These are phyloP conservation scores for Talaromyces funiculosus DNA, from an alignment of 2,329 filamentous ascomycete species.

Conservation along the genomic window DNA sequence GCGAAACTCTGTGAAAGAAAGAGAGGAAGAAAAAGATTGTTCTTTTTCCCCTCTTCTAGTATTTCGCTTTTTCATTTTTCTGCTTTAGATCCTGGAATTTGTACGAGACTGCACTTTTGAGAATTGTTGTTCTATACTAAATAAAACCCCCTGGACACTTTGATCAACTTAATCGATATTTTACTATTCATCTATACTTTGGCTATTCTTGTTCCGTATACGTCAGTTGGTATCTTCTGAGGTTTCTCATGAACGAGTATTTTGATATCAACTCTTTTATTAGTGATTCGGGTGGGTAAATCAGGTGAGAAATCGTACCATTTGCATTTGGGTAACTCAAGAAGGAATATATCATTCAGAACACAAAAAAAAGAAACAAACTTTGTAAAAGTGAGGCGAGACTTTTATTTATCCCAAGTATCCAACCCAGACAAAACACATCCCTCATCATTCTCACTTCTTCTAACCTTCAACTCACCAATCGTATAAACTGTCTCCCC, in stretches of 20 bases:
- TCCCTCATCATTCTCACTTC: constrained; percentile 48
- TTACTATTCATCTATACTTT: not conserved
- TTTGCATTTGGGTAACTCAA: not conserved
- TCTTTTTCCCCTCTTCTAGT: not conserved
- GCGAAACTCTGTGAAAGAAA: constrained; percentile 27
- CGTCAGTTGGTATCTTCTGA: too few relatives aligned
- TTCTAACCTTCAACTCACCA: constrained; percentile 59
- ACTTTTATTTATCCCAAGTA: constrained; percentile 31
- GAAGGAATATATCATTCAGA: not conserved
- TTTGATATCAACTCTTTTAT: too few relatives aligned
- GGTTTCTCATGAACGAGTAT: too few relatives aligned
- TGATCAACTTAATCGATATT: constrained; percentile 3
- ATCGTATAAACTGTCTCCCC: constrained; percentile 75
- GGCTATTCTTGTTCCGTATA: not conserved
- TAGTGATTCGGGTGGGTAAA: too few relatives aligned
- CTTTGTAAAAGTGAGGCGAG: not conserved
- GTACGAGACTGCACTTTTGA: not conserved
- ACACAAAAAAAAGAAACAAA: constrained; percentile 13
- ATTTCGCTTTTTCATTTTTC: not conserved
- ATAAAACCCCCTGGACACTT: not conserved
- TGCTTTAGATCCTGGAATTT: not conserved
- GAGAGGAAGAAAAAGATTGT: not conserved
- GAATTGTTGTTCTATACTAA: constrained; percentile 4
- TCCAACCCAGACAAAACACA: constrained; percentile 60
- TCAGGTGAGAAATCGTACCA: not conserved